A percentile compares a stretch with the other conserved stretches of the same genome.
phyloP scores from a whole-genome alignment of 2,329 filamentous ascomycete species.

The Aspergillus thermomutatus region DNA sequence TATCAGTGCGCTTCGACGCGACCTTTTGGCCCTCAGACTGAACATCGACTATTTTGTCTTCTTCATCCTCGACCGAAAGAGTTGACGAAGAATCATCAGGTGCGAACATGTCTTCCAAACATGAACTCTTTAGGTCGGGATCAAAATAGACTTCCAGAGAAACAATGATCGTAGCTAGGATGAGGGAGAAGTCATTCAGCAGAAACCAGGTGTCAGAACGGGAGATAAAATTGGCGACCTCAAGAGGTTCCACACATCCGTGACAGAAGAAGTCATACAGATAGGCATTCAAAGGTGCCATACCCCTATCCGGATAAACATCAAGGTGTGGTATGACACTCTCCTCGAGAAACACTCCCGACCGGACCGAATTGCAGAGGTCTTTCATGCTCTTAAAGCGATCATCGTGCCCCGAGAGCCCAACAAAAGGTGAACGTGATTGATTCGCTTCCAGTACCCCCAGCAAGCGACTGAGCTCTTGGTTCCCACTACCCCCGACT shows the following conservation, averaged over 20 bases:
- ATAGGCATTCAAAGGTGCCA: constrained; percentile 41
- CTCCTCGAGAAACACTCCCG: constrained; percentile 71
- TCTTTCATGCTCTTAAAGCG: constrained; percentile 63
- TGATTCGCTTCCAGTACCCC: constrained; percentile 6
- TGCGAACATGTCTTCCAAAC: background rate
- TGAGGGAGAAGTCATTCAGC: constrained; percentile 63
- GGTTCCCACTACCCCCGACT: constrained; percentile 39
- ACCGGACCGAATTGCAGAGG: constrained; percentile 62
- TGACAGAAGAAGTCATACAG: constrained; percentile 76
- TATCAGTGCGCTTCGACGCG: background rate
- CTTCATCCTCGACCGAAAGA: constrained; percentile 4
- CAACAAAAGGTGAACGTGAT: constrained; percentile 66
- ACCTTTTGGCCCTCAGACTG: background rate
- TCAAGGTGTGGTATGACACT: constrained; percentile 67
- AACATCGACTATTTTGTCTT: background rate
- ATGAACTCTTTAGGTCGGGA: constrained; percentile 4
- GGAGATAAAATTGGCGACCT: constrained; percentile 63
- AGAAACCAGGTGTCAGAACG: constrained; percentile 68
- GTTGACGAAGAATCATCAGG: background rate
- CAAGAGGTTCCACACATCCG: constrained; percentile 60
- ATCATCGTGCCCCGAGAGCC: constrained; percentile 66
- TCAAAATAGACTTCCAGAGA: constrained; percentile 33
- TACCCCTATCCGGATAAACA: constrained; percentile 55
- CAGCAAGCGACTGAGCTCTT: constrained; percentile 1
- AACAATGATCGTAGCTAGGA: constrained; percentile 35